Evolutionary conservation across 2,329 filamentous ascomycete genomes (phyloP).

Genomic region (Magnaporthales sp.): DNA sequence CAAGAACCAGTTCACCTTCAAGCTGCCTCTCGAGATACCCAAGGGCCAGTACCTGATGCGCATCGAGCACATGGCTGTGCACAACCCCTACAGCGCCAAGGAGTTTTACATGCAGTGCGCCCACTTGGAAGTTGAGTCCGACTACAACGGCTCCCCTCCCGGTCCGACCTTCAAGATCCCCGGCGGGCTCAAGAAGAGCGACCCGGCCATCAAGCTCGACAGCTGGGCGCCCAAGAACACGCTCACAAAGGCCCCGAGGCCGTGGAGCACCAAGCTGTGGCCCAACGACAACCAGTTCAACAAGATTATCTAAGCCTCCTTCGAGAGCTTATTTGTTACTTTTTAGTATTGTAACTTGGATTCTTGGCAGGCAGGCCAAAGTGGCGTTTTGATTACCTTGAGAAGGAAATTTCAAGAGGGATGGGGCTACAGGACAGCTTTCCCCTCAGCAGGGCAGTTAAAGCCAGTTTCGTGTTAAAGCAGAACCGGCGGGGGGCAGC

Average conservation of each 20-base stretch:
- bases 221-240: constrained; percentile 10
- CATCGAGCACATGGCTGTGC: constrained; percentile 12
- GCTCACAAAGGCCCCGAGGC: constrained; percentile 8
- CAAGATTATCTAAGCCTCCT: background rate
- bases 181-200: constrained; percentile 8
- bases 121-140: constrained; percentile 10
- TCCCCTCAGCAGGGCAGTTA: background rate
- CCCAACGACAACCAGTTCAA: constrained; percentile 5
- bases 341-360: no score
- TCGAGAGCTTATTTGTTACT: background rate
- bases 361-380: background rate
- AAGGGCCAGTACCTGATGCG: constrained; percentile 12
- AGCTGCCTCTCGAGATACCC: constrained; percentile 10
- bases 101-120: constrained; percentile 12
- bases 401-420: background rate
- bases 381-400: background rate
- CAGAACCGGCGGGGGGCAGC: background rate
- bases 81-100: constrained; percentile 9
- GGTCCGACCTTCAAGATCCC: constrained; percentile 9
- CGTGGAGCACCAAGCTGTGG: constrained; percentile 7
- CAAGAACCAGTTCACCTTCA: constrained; percentile 10
- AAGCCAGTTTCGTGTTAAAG: background rate
- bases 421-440: background rate
- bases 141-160: constrained; percentile 10
- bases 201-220: constrained; percentile 9